Base-by-base conservation (phyloP, 805 yeast species). In the Clavispora fructus region DNA sequence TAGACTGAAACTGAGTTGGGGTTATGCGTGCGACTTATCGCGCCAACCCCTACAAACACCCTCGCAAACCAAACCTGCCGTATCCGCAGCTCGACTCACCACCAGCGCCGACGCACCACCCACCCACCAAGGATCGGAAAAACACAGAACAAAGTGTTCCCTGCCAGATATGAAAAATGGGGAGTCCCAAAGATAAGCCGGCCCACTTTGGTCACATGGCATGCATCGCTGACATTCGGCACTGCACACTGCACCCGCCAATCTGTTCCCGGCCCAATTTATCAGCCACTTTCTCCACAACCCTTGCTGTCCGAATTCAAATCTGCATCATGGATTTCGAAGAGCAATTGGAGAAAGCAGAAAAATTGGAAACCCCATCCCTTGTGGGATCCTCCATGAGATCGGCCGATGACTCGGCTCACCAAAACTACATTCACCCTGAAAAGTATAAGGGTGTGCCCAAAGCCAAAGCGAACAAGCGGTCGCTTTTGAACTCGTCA, bases 381-480 rank as follows among this genome's bases (percentile, higher is more conserved):
- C 65, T 79, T 50, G 75, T 79, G 28, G 84, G 84, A 10, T 64
- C 78, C 8, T 71, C 80, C 12, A 61, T 79, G 39, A 62, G 77
- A 50, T 71, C 76, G 1, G 76, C 76, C 25, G 77, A 72, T 55
- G 77, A 72, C 53, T 68, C 74, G 16, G 45, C 69, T 56, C 67
- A 72, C 64, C 63, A 74, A 45, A 68, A 72, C 56, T 69, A 69
- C 57, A 67, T 70, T 62, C 64, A 75, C 51, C 71, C 78, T 14
- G 78, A 73, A 50, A 68, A 69, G 52, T 63, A 63, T 51, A 62
- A 59, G 26, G 67, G 67, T 13, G 37, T 33, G 13, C 53, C 55
- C 17, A 58, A 54, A 33, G 40, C 50, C 43, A 51, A 45, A 32
- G 46, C 47, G 13, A 51, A 56, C 51, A 52, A 53, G 39, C 38